A percentile compares a stretch with the other conserved stretches of the same genome.
phyloP scores from a whole-genome alignment of 2,329 filamentous ascomycete genomes.

The Beauveria scarabaeidicola region DNA sequence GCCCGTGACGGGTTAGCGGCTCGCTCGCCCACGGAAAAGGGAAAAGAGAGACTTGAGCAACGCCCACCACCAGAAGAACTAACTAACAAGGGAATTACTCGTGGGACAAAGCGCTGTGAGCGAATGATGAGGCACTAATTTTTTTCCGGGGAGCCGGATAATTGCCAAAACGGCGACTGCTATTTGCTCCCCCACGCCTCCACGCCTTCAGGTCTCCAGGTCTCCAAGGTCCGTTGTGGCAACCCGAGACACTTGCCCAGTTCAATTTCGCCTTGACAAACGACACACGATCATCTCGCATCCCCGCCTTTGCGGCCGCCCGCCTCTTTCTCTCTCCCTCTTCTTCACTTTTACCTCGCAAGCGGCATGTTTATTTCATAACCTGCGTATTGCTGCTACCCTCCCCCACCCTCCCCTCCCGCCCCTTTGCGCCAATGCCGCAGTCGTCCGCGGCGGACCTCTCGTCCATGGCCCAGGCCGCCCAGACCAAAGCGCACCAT shows the following conservation, averaged over 20 bases:
- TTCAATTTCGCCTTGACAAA: not conserved
- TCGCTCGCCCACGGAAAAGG: not conserved
- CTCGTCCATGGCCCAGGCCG: conserved; percentile 49
- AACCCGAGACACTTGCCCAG: conserved; percentile 1
- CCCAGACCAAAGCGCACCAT: conserved; percentile 26
- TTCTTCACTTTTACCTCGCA: not conserved
- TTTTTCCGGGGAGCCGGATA: conserved; percentile 1
- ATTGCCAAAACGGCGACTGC: conserved; percentile 9
- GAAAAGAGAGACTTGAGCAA: not conserved
- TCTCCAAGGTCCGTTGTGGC: not conserved
- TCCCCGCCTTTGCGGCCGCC: not conserved
- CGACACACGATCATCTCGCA: not conserved
- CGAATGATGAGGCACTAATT: conserved; percentile 15
- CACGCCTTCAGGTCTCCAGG: not conserved
- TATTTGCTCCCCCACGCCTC: not conserved
- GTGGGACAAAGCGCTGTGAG: not conserved
- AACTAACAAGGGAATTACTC: not conserved
- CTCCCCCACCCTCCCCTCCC: not conserved
- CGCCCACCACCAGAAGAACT: too few relatives aligned
- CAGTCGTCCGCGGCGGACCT: conserved; percentile 44
- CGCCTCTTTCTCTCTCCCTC: not conserved
- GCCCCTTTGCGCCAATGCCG: conserved; percentile 15
- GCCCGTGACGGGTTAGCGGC: not conserved
- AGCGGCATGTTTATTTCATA: conserved; percentile 4
- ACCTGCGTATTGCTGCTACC: not conserved